Base-by-base conservation (phyloP, 1,284 basidiomycete genomes). In the Ganoderma multipileum region DNA sequence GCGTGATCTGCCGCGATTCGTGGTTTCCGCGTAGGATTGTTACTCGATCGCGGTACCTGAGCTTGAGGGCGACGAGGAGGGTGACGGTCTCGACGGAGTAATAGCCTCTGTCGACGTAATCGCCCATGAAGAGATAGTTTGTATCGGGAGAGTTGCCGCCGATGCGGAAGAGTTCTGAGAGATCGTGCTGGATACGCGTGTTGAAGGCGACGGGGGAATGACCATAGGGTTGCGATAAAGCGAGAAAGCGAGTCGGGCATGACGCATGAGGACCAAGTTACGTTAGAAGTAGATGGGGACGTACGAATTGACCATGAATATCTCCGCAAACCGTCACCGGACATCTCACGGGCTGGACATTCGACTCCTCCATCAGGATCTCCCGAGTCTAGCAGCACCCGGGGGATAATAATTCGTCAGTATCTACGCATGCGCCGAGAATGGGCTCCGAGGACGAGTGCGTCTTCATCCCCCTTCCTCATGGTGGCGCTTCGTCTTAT, bases 41-140 rank as follows among this genome's bases (percentile, higher is more conserved):
- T 75, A 99, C 96, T 65, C 98, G 94, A 83, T 99, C 97, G 72
- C 96, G 95, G 85, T 99, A 99, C 77, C 98, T 93, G 71, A 99
- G 87, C 85, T 99, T 99, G 81, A 99, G 89, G 20, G 97, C 96
- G 65, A 99, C 96, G 65, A 99, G 92, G n/a, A 99, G 87, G 23
- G 97, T 98, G 75, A 99, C 97, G 1, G 97, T 99, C 84, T 99
- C 97, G 65, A 99, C 98, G 20, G 96, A 98, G 86, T 99, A 99
- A 86, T 99, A 99, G 36, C 97, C 97, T 78, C 98, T 92, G 86
- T 99, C 98, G 75, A 99, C 98, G 79, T 99, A 99, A 86, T 99
- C 97, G 58, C 98, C 98, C 98, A 99, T 99, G 87, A 99, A 99
- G 75, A 99, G 93, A 83, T 99, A 99, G 84, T 99, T 99, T 72